Evolutionary conservation across 345 rosid species (phyloP), one percentile per base, ranked within the genome.

Genomic region (Schrenkiella parvula): DNA sequence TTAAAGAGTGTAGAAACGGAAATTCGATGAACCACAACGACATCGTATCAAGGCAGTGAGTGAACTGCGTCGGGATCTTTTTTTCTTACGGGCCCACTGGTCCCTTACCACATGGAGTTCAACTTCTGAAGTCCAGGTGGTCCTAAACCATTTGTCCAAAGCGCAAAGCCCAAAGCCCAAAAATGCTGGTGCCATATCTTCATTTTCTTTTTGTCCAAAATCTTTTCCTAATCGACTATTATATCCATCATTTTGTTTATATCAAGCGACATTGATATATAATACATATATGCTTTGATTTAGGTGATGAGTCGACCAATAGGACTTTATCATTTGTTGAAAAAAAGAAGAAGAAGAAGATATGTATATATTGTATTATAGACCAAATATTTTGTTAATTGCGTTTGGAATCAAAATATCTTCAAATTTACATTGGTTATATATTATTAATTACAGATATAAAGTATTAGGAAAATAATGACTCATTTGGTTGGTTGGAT

Each of bases 401-500:
- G 14, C 54, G 29, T 5, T 12, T 23, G 31, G 17, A 50, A 12
- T 23, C 18, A 26, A 6, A n/a, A 50, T 7, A 46, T 6, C 13
- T 12, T 7, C 4, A 8, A 19, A 19, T 2, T 1, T 14, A 13
- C 4, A 12, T 11, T 28, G 4, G 8, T 29, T 21, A 37, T 9
- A 46, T 18, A 46, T 1, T 4, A 1, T 1, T 21, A 12, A 19
- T 10, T 18, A 47, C 1, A 1, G 13, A 37, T 4, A 37, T 4
- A 17, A 18, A 19, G 32, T 11, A 1, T 25, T 25, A 53, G 1
- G 43, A 39, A 18, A 69, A 9, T 18, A 42, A 15, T 44, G 26
- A 46, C 46, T 70, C 4, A 47, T 26, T 43, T 73, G 23, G 65
- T 64, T 73, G 41, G 41, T 64, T 64, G 65, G 77, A 64, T 35